These are phyloP conservation scores for Rhinocladiella mackenziei DNA, from an alignment of 2,329 filamentous ascomycete species.

Conservation along the genomic window DNA sequence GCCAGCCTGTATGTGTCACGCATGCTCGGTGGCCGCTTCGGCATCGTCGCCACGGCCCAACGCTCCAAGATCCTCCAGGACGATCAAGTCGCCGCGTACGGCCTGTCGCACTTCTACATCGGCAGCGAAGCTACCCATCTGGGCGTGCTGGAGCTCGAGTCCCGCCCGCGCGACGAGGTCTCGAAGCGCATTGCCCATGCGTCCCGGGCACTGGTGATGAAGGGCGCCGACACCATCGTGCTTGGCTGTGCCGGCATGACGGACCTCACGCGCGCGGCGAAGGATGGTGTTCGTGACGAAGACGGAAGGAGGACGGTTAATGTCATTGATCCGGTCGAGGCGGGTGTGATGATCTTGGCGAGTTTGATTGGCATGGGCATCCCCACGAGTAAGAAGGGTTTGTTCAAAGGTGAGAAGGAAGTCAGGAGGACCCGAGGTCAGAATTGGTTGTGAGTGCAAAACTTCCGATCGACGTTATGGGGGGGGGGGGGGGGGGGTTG, in stretches of 20 bases:
- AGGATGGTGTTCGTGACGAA: conserved; percentile 44
- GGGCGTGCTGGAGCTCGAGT: conserved; percentile 46
- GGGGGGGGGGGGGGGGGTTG: not conserved
- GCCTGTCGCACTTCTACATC: conserved; percentile 42
- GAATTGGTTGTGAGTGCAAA: conserved; percentile 27
- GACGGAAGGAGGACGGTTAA: conserved; percentile 38
- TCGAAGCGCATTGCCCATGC: conserved; percentile 39
- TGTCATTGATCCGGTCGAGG: conserved; percentile 51
- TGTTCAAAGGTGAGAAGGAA: conserved; percentile 32
- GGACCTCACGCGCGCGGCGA: conserved; percentile 44
- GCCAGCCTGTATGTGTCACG: conserved; percentile 48
- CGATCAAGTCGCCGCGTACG: conserved; percentile 42
- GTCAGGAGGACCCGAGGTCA: conserved; percentile 31
- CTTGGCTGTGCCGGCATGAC: conserved; percentile 51
- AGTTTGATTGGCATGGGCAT: conserved; percentile 31
- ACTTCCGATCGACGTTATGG: too few species aligned
- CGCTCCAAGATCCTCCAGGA: conserved; percentile 41
- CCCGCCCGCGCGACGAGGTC: conserved; percentile 37
- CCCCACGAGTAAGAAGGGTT: conserved; percentile 33
- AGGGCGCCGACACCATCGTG: conserved; percentile 43
- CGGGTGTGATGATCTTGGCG: conserved; percentile 34
- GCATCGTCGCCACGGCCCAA: conserved; percentile 42
- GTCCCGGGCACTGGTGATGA: conserved; percentile 38
- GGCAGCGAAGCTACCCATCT: conserved; percentile 43
- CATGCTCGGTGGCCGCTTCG: conserved; percentile 48